Conservation (phyloP, 176 grass and related monocot genomes). For the Aegilops umbellulata region DNA sequence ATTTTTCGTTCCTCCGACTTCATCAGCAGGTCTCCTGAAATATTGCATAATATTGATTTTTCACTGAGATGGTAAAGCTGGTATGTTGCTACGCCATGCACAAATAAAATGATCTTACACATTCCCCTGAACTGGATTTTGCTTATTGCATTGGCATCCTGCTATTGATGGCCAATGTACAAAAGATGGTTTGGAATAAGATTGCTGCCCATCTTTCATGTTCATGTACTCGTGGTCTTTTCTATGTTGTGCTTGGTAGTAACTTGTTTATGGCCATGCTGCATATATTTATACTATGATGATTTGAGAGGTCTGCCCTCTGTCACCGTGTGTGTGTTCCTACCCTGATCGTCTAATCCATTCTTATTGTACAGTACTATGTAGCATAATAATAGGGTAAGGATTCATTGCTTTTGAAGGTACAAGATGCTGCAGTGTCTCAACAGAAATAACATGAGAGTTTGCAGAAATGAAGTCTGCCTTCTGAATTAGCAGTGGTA, state of each 20-base stretch:
- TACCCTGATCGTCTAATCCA: neutral
- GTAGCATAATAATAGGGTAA: neutral
- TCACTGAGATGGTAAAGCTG: neutral
- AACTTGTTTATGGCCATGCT: neutral
- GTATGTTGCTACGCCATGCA: neutral
- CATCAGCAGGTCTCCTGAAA: neutral
- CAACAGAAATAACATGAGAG: neutral
- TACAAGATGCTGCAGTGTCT: neutral
- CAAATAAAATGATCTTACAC: neutral
- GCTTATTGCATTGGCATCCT: neutral
- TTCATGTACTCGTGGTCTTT: neutral
- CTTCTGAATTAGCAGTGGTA: conserved; percentile 36
- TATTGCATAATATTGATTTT: neutral
- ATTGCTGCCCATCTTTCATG: neutral
- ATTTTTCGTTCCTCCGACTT: neutral
- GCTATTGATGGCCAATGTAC: neutral
- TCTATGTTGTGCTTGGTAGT: neutral
- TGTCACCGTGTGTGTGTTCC: conserved; percentile 4
- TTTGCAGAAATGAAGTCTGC: neutral
- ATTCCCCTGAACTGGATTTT: neutral
- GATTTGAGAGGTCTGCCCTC: neutral
- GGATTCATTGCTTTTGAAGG: conserved; percentile 3
- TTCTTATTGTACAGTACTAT: neutral
- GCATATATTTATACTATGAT: neutral
- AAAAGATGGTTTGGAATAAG: neutral